These are phyloP conservation scores for Berkeleyomyces rouxiae DNA, from an alignment of 2,329 filamentous ascomycete species.

Conservation along the genomic window DNA sequence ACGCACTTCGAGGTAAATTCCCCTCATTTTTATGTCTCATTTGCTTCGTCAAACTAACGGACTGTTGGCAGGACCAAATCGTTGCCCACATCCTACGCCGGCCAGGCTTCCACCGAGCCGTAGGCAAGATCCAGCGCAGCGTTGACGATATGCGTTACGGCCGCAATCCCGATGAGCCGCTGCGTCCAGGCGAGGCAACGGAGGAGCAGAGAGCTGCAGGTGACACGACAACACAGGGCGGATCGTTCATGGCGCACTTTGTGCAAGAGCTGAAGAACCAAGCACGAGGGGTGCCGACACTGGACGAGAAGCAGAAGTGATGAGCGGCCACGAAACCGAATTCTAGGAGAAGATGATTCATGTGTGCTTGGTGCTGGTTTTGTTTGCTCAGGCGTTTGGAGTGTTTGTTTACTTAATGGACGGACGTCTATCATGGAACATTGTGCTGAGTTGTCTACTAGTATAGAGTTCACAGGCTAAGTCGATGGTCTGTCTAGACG, in stretches of 20 bases:
- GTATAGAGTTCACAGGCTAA: no score
- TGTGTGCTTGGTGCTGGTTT: background rate
- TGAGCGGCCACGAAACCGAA: background rate
- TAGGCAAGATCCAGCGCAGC: slow-evolving; percentile 34
- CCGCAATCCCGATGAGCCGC: slow-evolving; percentile 32
- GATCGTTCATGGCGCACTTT: slow-evolving; percentile 31
- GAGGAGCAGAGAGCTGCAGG: slow-evolving; percentile 22
- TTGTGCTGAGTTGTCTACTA: no score
- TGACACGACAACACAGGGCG: slow-evolving; percentile 28
- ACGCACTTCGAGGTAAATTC: background rate
- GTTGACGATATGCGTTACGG: slow-evolving; percentile 34
- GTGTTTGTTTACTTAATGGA: no score
- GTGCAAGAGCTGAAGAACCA: slow-evolving; percentile 35
- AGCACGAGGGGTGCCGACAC: slow-evolving; percentile 15
- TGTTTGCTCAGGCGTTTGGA: no score
- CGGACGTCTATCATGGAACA: no score
- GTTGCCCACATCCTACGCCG: slow-evolving; percentile 27
- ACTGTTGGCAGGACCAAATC: slow-evolving; percentile 18
- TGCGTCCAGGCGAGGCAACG: slow-evolving; percentile 36
- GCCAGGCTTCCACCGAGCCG: slow-evolving; percentile 34
- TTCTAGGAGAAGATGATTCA: background rate
- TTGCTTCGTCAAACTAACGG: background rate
- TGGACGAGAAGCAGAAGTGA: background rate
- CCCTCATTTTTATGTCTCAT: background rate
- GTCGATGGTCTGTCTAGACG: no score